These are phyloP conservation scores for Terana coerulea DNA, from an alignment of 768 basidiomycete species.

Conservation along the genomic window DNA sequence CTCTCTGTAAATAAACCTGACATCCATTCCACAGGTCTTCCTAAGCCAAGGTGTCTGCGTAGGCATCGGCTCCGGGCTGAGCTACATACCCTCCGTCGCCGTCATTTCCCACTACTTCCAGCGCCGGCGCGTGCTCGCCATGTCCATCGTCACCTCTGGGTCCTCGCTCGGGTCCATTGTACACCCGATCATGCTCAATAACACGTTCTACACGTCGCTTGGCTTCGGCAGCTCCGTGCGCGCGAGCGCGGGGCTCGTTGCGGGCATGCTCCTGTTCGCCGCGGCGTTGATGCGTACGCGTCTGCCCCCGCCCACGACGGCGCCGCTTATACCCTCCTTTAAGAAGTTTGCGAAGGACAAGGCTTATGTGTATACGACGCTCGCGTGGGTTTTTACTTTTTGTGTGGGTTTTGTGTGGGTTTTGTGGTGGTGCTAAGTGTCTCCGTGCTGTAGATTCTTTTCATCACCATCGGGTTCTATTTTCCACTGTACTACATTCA, in stretches of 20 bases:
- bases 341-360: slow-evolving; percentile 22
- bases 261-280: slow-evolving; percentile 20
- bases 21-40: slow-evolving; percentile 30
- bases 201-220: slow-evolving; percentile 18
- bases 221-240: slow-evolving; percentile 27
- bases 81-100: slow-evolving; percentile 41
- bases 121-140: slow-evolving; percentile 36
- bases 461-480: slow-evolving; percentile 22
- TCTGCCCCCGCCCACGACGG: slow-evolving; percentile 13
- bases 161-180: slow-evolving; percentile 24
- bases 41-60: slow-evolving; percentile 42
- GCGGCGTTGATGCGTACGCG: slow-evolving; percentile 20
- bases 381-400: too few species aligned
- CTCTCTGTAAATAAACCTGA: not conserved
- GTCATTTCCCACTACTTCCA: slow-evolving; percentile 44
- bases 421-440: too few species aligned
- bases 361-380: slow-evolving; percentile 21
- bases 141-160: slow-evolving; percentile 41
- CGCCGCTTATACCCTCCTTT: slow-evolving; percentile 8
- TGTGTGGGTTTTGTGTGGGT: too few species aligned
- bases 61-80: slow-evolving; percentile 40
- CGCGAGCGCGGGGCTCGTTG: slow-evolving; percentile 22
- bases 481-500: slow-evolving; percentile 27
- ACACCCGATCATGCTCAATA: slow-evolving; percentile 29
- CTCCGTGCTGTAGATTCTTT: slow-evolving; percentile 10